phyloP scores from a whole-genome alignment of 441 rosid genomes.

The Mallotus japonicus region DNA sequence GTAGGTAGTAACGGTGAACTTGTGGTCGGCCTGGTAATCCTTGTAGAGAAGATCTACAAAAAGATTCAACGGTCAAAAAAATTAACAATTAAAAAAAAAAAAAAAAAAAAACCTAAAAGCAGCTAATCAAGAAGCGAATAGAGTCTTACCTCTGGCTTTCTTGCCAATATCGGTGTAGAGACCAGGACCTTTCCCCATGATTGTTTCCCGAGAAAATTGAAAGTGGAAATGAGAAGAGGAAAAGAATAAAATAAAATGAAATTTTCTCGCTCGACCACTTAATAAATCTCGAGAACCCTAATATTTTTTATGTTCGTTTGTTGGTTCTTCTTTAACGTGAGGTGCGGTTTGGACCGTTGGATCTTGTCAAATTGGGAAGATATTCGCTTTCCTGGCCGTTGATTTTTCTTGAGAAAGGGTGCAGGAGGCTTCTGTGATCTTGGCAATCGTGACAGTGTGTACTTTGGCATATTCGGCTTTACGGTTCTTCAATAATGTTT shows the following conservation, averaged over 20 bases:
- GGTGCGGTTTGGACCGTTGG: constrained; percentile 31
- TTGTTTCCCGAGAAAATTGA: constrained; percentile 26
- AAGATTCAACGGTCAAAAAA: neutral
- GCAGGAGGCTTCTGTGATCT: constrained; percentile 16
- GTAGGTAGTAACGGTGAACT: constrained; percentile 75
- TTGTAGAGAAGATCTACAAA: constrained; percentile 78
- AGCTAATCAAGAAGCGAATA: neutral
- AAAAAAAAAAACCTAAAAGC: neutral
- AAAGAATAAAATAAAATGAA: neutral
- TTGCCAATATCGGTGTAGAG: constrained; percentile 93
- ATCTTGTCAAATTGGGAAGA: constrained; percentile 18
- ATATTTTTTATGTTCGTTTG: neutral
- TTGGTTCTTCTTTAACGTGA: constrained; percentile 4
- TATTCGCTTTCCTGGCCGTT: constrained; percentile 18
- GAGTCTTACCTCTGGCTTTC: constrained; percentile 68
- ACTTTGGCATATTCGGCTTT: constrained; percentile 30
- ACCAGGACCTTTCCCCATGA: constrained; percentile 95
- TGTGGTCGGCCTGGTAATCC: constrained; percentile 90
- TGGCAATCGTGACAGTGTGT: constrained; percentile 23
- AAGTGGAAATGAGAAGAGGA: neutral
- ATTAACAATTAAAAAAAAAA: neutral
- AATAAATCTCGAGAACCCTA: constrained; percentile 23
- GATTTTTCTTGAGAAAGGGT: constrained; percentile 11
- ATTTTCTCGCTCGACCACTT: too few relatives aligned
- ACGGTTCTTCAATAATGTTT: neutral